A percentile compares a stretch with the other conserved stretches of the same genome.
Conservation (phyloP, 805 yeast genomes). For the Tetrapisispora namnaoensis region DNA sequence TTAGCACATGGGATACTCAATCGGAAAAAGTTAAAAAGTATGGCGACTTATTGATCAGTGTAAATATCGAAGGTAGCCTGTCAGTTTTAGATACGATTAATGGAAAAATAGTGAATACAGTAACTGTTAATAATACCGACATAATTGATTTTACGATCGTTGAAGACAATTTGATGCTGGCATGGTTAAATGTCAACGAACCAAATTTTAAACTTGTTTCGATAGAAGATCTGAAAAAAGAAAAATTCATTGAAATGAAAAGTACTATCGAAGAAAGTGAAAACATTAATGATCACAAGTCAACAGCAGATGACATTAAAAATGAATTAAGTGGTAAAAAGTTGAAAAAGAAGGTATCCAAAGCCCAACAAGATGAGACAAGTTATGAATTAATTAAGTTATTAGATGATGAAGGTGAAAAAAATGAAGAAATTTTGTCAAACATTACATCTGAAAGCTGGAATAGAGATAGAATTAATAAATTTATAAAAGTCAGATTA, state of each 20-base stretch:
- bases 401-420: slow-evolving; percentile 11
- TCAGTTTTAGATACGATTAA: slow-evolving; percentile 25
- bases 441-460: slow-evolving; percentile 17
- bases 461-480: slow-evolving; percentile 22
- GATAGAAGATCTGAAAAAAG: slow-evolving; percentile 12
- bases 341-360: slow-evolving; percentile 20
- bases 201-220: slow-evolving; percentile 29
- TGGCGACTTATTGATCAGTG: slow-evolving; percentile 14
- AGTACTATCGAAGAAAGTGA: slow-evolving; percentile 12
- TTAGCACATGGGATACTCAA: slow-evolving; percentile 18
- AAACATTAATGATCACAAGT: slow-evolving; percentile 5
- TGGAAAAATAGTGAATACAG: slow-evolving; percentile 28
- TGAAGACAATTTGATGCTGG: slow-evolving; percentile 18
- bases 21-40: slow-evolving; percentile 13
- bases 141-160: slow-evolving; percentile 19
- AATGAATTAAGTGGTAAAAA: slow-evolving; percentile 2
- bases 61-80: slow-evolving; percentile 16
- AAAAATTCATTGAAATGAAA: slow-evolving; percentile 23
- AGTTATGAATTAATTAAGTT: slow-evolving; percentile 19
- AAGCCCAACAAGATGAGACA: slow-evolving; percentile 23
- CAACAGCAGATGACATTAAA: slow-evolving; percentile 5
- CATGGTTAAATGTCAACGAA: slow-evolving; percentile 33
- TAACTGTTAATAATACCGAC: slow-evolving; percentile 20
- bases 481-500: slow-evolving; percentile 31
- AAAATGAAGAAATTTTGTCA: slow-evolving; percentile 11